A percentile compares a stretch with the other conserved stretches of the same genome.
phyloP scores from a whole-genome alignment of 2,329 filamentous ascomycete species.

The Aspergillus ibericus region DNA sequence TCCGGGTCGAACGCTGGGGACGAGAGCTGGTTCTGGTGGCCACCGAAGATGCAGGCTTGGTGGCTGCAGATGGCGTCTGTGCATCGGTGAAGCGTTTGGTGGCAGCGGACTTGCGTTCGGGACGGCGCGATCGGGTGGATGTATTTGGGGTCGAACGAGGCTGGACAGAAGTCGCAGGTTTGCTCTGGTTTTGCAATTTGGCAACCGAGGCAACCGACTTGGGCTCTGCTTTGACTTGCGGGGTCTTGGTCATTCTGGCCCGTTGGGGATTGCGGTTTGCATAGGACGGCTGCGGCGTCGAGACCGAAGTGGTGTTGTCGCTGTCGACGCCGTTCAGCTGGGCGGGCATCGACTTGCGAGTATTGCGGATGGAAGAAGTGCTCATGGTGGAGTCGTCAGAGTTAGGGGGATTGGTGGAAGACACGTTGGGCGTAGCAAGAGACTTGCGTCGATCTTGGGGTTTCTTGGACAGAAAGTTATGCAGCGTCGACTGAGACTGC shows the following conservation, averaged over 20 bases:
- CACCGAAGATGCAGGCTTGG: not conserved
- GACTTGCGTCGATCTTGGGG: conserved; percentile 13
- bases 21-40: not conserved
- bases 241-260: too few species aligned
- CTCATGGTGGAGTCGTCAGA: conserved; percentile 7
- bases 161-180: conserved; percentile 8
- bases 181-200: conserved; percentile 3
- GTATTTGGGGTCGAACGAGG: conserved; percentile 9
- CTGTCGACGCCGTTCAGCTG: conserved; percentile 13
- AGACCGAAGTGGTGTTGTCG: conserved; percentile 9
- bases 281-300: conserved; percentile 13
- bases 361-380: conserved; percentile 11
- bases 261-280: too few species aligned
- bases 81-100: not conserved
- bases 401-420: conserved; percentile 5
- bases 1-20: not conserved
- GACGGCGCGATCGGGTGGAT: conserved; percentile 13
- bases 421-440: conserved; percentile 8
- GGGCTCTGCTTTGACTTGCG: conserved; percentile 1
- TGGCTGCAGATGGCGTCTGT: not conserved
- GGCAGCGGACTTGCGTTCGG: conserved; percentile 13
- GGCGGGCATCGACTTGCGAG: conserved; percentile 20
- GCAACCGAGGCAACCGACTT: not conserved
- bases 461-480: conserved; percentile 11
- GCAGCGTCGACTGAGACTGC: conserved; percentile 12